A percentile compares a stretch with the other conserved stretches of the same genome.
Evolutionary conservation across 345 rosid species (phyloP).

Genomic region (Linum usitatissimum): DNA sequence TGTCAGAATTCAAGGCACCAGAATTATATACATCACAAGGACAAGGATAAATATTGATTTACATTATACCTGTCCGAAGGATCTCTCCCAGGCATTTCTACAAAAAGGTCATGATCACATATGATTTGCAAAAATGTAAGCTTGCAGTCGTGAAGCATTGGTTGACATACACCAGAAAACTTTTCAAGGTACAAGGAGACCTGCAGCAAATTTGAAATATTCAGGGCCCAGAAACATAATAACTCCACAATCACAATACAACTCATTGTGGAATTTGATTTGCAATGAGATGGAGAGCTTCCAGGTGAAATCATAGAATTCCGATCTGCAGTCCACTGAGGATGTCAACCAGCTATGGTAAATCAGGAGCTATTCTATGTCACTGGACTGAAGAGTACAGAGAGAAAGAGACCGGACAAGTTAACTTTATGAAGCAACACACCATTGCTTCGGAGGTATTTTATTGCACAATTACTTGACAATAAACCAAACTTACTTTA

Average conservation of each 20-base stretch:
- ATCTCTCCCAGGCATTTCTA: slow-evolving; percentile 99
- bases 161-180: slow-evolving; percentile 96
- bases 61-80: slow-evolving; percentile 82
- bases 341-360: neutral
- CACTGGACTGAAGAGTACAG: neutral
- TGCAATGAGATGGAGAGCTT: too few species aligned
- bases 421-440: neutral
- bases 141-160: slow-evolving; percentile 93
- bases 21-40: neutral
- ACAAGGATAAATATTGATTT: neutral
- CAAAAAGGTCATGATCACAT: slow-evolving; percentile 97
- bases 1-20: neutral
- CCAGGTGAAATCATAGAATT: too few species aligned
- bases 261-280: neutral
- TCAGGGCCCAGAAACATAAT: neutral
- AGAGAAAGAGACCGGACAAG: neutral
- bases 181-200: slow-evolving; percentile 96
- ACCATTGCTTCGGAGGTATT: neutral
- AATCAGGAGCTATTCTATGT: neutral
- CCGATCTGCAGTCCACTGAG: neutral
- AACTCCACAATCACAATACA: neutral
- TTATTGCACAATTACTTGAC: neutral
- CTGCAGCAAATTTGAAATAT: slow-evolving; percentile 33
- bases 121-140: slow-evolving; percentile 88
- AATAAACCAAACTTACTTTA: too few species aligned